phyloP scores from a whole-genome alignment of 768 basidiomycete genomes.

The Clitopilus passeckerianus region DNA sequence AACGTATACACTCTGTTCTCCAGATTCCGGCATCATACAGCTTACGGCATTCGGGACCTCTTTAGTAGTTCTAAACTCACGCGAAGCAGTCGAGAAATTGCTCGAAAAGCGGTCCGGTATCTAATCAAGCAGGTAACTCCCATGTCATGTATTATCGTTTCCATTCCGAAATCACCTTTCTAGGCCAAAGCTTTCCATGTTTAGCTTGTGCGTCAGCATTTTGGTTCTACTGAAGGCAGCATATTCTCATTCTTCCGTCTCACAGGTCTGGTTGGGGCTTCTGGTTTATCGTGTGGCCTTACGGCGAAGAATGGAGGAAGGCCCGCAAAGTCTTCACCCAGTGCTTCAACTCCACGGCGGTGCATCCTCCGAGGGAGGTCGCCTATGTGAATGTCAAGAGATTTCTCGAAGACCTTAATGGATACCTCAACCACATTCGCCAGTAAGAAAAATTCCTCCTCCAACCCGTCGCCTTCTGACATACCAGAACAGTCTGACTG shows the following conservation, averaged over 20 bases:
- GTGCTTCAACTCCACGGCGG: slow-evolving; percentile 6
- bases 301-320: background rate
- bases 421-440: slow-evolving; percentile 21
- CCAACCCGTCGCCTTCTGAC: background rate
- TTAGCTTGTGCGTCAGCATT: slow-evolving; percentile 13
- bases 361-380: slow-evolving; percentile 9
- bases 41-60: slow-evolving; percentile 14
- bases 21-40: slow-evolving; percentile 19
- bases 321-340: slow-evolving; percentile 1
- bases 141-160: too few relatives aligned
- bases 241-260: background rate
- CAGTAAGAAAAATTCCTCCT: slow-evolving; percentile 2
- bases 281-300: slow-evolving; percentile 1
- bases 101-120: slow-evolving; percentile 16
- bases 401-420: slow-evolving; percentile 22
- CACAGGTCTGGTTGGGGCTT: slow-evolving; percentile 15
- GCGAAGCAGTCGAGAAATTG: slow-evolving; percentile 15
- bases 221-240: background rate
- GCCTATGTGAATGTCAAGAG: slow-evolving; percentile 8
- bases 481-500: background rate
- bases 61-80: slow-evolving; percentile 15
- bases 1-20: background rate
- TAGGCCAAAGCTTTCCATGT: slow-evolving; percentile 1
- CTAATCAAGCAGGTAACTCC: slow-evolving; percentile 14
- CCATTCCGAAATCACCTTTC: background rate